Evolutionary conservation across 1,139 yeast genomes (phyloP), one percentile per base, ranked within the genome.

Genomic region (Yamadazyma diospyri): DNA sequence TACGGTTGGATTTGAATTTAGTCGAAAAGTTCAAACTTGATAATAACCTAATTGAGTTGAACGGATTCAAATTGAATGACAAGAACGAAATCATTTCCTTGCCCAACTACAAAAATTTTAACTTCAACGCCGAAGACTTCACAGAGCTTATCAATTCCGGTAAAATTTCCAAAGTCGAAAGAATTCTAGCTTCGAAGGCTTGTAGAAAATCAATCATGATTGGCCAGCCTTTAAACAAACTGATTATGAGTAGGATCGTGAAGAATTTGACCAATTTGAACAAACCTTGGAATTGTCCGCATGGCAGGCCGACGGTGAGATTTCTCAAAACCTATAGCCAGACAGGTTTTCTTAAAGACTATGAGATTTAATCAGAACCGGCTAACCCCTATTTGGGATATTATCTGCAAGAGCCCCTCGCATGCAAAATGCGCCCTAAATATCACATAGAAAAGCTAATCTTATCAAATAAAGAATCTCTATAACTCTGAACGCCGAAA

Each of bases 251-350:
- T 2, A 60, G 54, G 28, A 78, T 92, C 1, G 89, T 92, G 2
- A 54, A 61, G 19, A 74, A 88, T 47, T 61, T 94, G 36, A 77
- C 94, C 14, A 61, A 57, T 0, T 62, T 94, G 23, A 92, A 88
- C 41, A 86, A 86, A 50, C 99, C 99, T 0, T 94, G 98, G 98
- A 92, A 89, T 51, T 92, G 99, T 56, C 99, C 99, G 0, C 99
- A 92, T 58, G 98, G 99, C 0, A 65, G 99, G 40, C 99, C 98
- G 1, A 92, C 99, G 2, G 77, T 92, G 82, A 69, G 98, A 36
- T 97, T 92, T 55, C 63, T 92, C 10, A 23, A 31, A 9, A 10
- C 16, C 9, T 9, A 22, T 17, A 12, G 8, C 10, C 22, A 16
- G 6, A n/a, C 22, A n/a, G 22, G 9, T 10, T 29, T 29, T 23